Evolutionary conservation across 2,329 filamentous ascomycete genomes (phyloP), one percentile per base, ranked within the genome.

Genomic region (Decorospora gaudefroyi): DNA sequence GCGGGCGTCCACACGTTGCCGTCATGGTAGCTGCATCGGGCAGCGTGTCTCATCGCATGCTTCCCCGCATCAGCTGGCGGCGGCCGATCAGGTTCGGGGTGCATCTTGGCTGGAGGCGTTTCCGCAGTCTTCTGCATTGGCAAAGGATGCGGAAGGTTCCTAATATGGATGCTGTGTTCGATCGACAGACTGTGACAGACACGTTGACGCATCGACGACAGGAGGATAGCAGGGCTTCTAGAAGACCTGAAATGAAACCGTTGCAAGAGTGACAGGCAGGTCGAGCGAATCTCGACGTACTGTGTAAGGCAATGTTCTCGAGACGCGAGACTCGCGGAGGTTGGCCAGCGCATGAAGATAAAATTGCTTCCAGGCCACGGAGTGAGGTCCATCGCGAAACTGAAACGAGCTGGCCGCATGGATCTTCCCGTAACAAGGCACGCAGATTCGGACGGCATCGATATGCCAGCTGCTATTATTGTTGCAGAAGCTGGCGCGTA

Each of bases 231-330:
- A 43, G 44, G 46, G 31, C 53, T 67, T 67, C 64, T 61, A 61
- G 62, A 66, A 67, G 51, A 46, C 23, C 19, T 33, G 49, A 57
- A 35, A 40, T 67, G 63, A 67, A 67, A 67, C 65, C 51, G 17
- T 28, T 47, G 31, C 38, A 38, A 42, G 43, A 56, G 38, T 63
- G 56, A 64, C 55, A 64, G 54, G 46, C 55, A 46, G 22, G 32
- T 31, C 41, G 34, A 30, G 28, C 46, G 43, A 38, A 44, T 49
- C 48, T 46, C 50, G 40, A 48, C 28, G 44, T 42, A n/a, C n/a
- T n/a, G n/a, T n/a, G n/a, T n/a, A 46, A 46, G 40, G 50, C 29
- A 36, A 55, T 46, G 47, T 57, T 49, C 52, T 53, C 52, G 36
- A 47, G 36, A 40, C 34, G 46, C 47, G 44, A 41, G 38, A 38